These are phyloP conservation scores for Fusarium subtropicale DNA, from an alignment of 2,329 filamentous ascomycete species.

Conservation along the genomic window DNA sequence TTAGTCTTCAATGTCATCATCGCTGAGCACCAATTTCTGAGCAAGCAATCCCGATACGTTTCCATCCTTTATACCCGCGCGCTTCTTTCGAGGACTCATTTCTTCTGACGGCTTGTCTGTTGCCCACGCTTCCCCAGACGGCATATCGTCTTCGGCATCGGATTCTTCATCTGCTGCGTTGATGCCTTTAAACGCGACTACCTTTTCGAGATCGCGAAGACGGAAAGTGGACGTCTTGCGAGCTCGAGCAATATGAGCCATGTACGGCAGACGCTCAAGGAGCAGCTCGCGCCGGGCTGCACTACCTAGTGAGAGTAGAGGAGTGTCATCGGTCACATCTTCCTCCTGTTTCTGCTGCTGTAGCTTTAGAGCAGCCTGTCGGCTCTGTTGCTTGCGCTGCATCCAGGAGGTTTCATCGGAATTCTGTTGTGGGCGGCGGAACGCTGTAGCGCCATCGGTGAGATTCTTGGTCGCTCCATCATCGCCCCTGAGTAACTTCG, in stretches of 20 bases:
- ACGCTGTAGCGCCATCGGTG: conserved; percentile 61
- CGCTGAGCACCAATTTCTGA: conserved; percentile 78
- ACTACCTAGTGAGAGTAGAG: conserved; percentile 70
- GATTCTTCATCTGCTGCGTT: conserved; percentile 60
- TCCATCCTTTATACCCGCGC: conserved; percentile 52
- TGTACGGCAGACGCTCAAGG: conserved; percentile 88
- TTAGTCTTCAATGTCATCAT: conserved; percentile 87
- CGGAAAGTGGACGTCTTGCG: conserved; percentile 54
- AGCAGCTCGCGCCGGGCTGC: conserved; percentile 79
- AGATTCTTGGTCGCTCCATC: conserved; percentile 54
- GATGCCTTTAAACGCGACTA: conserved; percentile 74
- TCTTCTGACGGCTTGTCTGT: conserved; percentile 71
- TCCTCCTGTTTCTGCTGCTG: conserved; percentile 29
- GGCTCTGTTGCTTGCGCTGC: conserved; percentile 50
- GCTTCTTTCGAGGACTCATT: conserved; percentile 61
- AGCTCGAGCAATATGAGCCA: conserved; percentile 72
- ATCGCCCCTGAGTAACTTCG: conserved; percentile 69
- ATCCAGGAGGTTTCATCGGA: conserved; percentile 51
- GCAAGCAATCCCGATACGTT: conserved; percentile 60
- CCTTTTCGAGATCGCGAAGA: conserved; percentile 72
- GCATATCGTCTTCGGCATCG: conserved; percentile 59
- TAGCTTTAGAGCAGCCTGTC: conserved; percentile 27
- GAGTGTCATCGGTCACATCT: conserved; percentile 46
- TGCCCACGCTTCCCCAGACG: conserved; percentile 65
- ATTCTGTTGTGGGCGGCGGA: conserved; percentile 57